A percentile compares a stretch with the other conserved stretches of the same genome.
These are phyloP conservation scores for Escovopsis sp. DNA, from an alignment of 2,329 filamentous ascomycete species.

Conservation along the genomic window DNA sequence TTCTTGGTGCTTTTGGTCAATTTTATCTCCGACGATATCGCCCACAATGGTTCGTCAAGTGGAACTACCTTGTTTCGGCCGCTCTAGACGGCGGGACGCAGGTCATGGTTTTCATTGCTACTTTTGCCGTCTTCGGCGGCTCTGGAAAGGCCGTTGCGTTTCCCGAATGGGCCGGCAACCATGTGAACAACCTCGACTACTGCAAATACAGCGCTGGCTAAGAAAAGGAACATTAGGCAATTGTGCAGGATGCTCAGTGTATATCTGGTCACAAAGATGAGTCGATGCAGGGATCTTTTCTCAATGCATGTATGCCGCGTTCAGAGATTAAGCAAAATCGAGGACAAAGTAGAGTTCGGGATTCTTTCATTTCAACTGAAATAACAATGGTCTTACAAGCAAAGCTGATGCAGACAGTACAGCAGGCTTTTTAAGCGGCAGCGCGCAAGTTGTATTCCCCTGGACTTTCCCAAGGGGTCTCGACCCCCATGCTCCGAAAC, in stretches of 20 bases:
- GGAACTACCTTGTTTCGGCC: slow-evolving; percentile 11
- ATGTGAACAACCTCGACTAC: slow-evolving; percentile 5
- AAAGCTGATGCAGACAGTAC: too few relatives aligned
- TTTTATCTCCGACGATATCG: slow-evolving; percentile 12
- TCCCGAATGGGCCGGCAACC: slow-evolving; percentile 4
- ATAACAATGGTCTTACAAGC: too few relatives aligned
- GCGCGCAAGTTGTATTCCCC: too few relatives aligned
- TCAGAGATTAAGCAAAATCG: too few relatives aligned
- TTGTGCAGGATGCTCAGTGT: too few relatives aligned
- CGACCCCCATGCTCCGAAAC: neutral
- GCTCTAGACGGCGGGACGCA: slow-evolving; percentile 9
- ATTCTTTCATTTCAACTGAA: too few relatives aligned
- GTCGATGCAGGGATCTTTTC: too few relatives aligned
- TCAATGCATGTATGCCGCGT: too few relatives aligned
- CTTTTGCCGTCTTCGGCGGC: slow-evolving; percentile 8
- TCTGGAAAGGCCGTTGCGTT: slow-evolving; percentile 1
- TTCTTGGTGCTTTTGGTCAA: slow-evolving; percentile 17
- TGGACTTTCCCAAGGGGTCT: neutral
- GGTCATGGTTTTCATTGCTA: slow-evolving; percentile 10
- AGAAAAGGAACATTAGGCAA: slow-evolving; percentile 4
- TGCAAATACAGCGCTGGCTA: slow-evolving; percentile 3
- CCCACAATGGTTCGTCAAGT: slow-evolving; percentile 13
- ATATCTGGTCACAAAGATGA: too few relatives aligned
- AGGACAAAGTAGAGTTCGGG: too few relatives aligned
- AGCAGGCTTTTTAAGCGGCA: too few relatives aligned